Conservation (phyloP, 257 asterid species). For the Oldenlandia corymbosa region DNA sequence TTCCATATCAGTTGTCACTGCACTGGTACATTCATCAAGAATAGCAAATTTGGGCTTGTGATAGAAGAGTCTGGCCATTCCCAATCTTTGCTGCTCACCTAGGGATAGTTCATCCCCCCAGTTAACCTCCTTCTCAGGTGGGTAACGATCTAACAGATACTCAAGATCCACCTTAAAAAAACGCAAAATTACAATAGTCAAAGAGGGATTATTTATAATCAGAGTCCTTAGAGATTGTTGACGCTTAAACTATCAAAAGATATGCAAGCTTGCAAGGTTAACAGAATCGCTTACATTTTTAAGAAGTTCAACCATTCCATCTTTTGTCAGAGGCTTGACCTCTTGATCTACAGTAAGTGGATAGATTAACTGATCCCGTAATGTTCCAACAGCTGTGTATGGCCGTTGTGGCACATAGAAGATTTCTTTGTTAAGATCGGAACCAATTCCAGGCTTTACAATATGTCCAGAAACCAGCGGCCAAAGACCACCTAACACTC, state of each 20-base stretch:
- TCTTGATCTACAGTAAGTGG: constrained; percentile 91
- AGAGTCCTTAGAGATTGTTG: not conserved
- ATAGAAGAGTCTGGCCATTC: constrained; percentile 99
- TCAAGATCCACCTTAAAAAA: constrained; percentile 83
- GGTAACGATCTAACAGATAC: constrained; percentile 91
- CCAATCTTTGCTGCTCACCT: constrained; percentile 98
- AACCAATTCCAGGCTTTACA: constrained; percentile 96
- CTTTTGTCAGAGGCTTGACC: constrained; percentile 63
- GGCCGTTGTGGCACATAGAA: constrained; percentile 99
- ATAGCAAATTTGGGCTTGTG: constrained; percentile 97
- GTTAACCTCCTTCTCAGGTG: constrained; percentile 88
- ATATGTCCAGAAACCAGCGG: constrained; percentile 93
- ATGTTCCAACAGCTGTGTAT: constrained; percentile 94
- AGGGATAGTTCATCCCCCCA: constrained; percentile 98
- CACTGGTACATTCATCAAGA: constrained; percentile 98
- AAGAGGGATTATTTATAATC: not conserved
- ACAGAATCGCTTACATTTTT: constrained; percentile 54
- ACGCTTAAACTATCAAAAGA: not conserved
- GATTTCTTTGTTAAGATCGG: constrained; percentile 96
- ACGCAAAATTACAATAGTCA: not conserved
- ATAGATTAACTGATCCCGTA: constrained; percentile 96
- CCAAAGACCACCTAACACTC: constrained; percentile 99
- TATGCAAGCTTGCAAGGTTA: not conserved
- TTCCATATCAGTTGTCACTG: constrained; percentile 99
- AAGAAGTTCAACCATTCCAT: constrained; percentile 86